Conservation (phyloP, 1,284 basidiomycete genomes). For the Marasmius oreades region DNA sequence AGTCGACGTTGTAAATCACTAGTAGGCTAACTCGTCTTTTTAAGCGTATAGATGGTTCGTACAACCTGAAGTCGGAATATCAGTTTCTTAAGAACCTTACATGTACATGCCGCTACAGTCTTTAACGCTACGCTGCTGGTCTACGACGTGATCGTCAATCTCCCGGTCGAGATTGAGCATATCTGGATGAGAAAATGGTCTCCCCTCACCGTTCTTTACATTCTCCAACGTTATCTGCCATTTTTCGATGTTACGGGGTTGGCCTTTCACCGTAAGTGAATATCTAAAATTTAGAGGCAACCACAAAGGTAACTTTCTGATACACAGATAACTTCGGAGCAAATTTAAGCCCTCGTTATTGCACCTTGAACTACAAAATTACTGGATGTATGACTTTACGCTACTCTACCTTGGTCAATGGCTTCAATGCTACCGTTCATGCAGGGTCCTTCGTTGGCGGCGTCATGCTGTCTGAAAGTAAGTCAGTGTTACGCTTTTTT, state of each 20-base stretch:
- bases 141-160: background rate
- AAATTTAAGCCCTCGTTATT: background rate
- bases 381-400: background rate
- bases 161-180: background rate
- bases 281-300: background rate
- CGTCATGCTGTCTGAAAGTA: background rate
- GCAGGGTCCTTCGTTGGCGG: background rate
- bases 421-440: background rate
- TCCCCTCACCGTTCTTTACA: background rate
- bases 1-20: too few species aligned
- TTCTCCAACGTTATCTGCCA: background rate
- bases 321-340: background rate
- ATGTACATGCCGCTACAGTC: background rate
- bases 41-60: background rate
- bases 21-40: background rate
- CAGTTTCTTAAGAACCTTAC: background rate
- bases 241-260: background rate
- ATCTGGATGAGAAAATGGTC: background rate
- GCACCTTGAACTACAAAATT: background rate
- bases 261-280: background rate
- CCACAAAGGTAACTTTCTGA: background rate
- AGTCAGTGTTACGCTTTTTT: background rate
- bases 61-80: background rate
- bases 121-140: background rate
- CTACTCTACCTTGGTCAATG: background rate